A percentile compares a stretch with the other conserved stretches of the same genome.
Evolutionary conservation across 2,329 filamentous ascomycete species (phyloP).

Genomic region (Alternaria dauci): DNA sequence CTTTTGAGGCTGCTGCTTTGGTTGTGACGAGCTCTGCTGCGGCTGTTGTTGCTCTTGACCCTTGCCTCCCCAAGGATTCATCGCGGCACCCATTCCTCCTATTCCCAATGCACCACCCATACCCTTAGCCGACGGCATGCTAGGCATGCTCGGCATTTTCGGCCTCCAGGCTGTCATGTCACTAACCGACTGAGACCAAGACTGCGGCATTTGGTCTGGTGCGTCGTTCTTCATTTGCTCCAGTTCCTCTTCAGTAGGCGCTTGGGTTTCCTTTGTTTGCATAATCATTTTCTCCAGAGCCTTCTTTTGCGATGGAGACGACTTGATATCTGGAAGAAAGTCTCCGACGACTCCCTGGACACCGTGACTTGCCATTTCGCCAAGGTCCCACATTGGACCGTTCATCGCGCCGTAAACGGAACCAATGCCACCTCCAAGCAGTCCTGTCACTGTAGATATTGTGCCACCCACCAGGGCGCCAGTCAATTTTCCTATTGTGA

Average conservation of each 20-base stretch:
- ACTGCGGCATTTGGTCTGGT: conserved; percentile 43
- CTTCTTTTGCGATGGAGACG: conserved; percentile 45
- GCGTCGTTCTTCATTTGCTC: conserved; percentile 47
- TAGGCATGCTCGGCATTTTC: conserved; percentile 38
- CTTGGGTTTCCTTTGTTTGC: conserved; percentile 46
- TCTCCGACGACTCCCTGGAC: conserved; percentile 46
- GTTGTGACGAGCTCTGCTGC: conserved; percentile 9
- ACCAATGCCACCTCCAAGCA: conserved; percentile 48
- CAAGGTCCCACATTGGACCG: conserved; percentile 48
- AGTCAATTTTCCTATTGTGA: conserved; percentile 47
- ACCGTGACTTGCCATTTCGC: conserved; percentile 48
- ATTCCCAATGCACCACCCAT: conserved; percentile 35
- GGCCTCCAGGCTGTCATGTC: conserved; percentile 47
- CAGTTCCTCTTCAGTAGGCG: conserved; percentile 43
- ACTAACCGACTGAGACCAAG: conserved; percentile 44
- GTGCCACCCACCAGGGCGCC: conserved; percentile 48
- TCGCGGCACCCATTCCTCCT: conserved; percentile 21
- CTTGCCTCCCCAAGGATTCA: conserved; percentile 20
- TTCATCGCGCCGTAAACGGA: conserved; percentile 49
- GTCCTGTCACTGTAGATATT: conserved; percentile 44
- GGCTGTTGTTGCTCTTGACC: conserved; percentile 13
- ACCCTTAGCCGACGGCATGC: conserved; percentile 37
- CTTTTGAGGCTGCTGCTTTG: conserved; percentile 5
- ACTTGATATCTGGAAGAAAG: conserved; percentile 46
- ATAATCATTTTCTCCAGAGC: conserved; percentile 51